Base-by-base conservation (phyloP, 257 asterid species). In the Rhazya stricta region DNA sequence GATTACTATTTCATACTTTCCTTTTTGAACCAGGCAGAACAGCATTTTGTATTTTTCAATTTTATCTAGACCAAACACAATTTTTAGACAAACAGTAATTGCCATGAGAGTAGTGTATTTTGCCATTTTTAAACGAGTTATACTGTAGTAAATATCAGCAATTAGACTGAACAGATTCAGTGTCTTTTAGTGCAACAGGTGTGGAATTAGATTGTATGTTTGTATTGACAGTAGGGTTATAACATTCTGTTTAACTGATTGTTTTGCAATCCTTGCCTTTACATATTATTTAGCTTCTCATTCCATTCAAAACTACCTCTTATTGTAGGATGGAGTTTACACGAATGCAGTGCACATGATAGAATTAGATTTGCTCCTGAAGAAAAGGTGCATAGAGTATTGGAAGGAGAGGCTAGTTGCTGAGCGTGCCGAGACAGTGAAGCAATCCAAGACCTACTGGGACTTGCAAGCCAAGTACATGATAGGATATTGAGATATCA, bases 391-490 rank as follows among this genome's bases (percentile, higher is more conserved):
- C 82, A 86, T 83, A 83, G 91, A 90, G 74, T 85, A 88, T 78
- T 92, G 97, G 96, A 90, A 87, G 79, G 87, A 89, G 83, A 87
- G 96, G 83, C 66, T 82, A 75, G 70, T 36, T 51, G 84, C 78
- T 0, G 93, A 90, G 72, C 88, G 96, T 7, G 84, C 87, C 34
- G 96, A 89, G 77, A 81, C 76, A 76, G 89, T 90, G 88, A 92
- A 92, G 80, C 96, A 92, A 75, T 84, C 97, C 2, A 90, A 88
- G 81, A 53, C 58, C 72, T 88, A 83, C 69, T 89, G 96, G 97
- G 96, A 89, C 46, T 27, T 63, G 78, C 97, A 90, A 73, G 81
- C 96, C 19, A 86, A 87, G 83, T 87, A 80, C 79, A 77, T 84
- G 86, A 77, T 92, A 25, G 97, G 97, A 53, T 91, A 84, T 73